Percentiles rank a stretch among this genome's conserved stretches.
These are phyloP conservation scores for Reticulascus tulasneorum DNA, from an alignment of 2,329 filamentous ascomycete genomes.

Conservation along the genomic window DNA sequence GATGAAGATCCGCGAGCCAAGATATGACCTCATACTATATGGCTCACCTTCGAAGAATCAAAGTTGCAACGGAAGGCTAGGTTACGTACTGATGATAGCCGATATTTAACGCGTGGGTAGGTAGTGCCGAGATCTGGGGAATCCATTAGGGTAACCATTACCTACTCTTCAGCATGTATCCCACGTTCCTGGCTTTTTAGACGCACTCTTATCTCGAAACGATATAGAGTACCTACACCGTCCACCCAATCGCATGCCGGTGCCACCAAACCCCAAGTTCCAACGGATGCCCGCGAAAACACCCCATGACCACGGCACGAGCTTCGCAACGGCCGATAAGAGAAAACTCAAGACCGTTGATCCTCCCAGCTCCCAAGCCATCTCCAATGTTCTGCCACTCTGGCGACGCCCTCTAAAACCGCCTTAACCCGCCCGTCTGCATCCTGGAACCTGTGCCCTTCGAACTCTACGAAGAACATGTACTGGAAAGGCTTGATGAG, in stretches of 20 bases:
- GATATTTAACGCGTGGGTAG: too few relatives aligned
- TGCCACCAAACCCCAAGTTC: neutral
- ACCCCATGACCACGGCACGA: neutral
- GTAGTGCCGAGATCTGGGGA: too few relatives aligned
- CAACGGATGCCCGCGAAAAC: conserved; percentile 1
- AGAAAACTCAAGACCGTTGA: conserved; percentile 30
- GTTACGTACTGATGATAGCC: too few relatives aligned
- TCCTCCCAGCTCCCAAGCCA: conserved; percentile 68
- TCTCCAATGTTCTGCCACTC: conserved; percentile 58
- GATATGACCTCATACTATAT: too few relatives aligned
- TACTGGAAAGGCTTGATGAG: conserved; percentile 77
- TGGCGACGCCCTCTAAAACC: conserved; percentile 55
- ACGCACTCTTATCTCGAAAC: conserved; percentile 14
- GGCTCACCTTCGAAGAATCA: too few relatives aligned
- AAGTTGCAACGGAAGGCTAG: too few relatives aligned
- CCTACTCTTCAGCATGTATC: too few relatives aligned
- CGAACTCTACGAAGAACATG: conserved; percentile 90
- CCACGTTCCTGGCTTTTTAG: conserved; percentile 4
- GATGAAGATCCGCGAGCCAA: too few relatives aligned
- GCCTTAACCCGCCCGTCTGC: conserved; percentile 54
- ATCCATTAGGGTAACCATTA: too few relatives aligned
- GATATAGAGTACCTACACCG: too few relatives aligned
- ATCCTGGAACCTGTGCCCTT: conserved; percentile 54
- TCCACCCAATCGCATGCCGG: conserved; percentile 1
- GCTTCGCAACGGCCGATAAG: neutral